Evolutionary conservation across 2,329 filamentous ascomycete species (phyloP), one percentile per base, ranked within the genome.

Genomic region (Septoria petroselini): DNA sequence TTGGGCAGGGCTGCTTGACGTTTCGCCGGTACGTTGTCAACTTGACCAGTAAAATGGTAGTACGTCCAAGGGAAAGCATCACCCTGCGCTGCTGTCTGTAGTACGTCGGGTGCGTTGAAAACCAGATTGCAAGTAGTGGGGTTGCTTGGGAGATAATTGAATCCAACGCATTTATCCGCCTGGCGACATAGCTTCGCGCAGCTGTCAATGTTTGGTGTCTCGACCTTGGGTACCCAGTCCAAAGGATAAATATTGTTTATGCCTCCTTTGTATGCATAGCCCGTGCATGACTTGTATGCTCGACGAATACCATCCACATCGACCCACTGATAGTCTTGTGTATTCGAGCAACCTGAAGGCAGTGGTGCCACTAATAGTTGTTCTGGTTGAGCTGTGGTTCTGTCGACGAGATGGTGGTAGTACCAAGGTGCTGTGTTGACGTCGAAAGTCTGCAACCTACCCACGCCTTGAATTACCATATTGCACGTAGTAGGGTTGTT

Each of bases 1-100:
- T 45, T 45, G 21, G 42, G 12, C 42, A 37, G 11, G 18, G 42
- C 25, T 30, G 42, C 42, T 37, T 45, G 42, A 35, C 42, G 42
- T 37, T 45, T 44, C 14, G 18, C 14, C 2, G 11, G 5, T 25
- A 30, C 19, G 6, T 21, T 21, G 25, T 7, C n/a, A 5, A 30
- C 31, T 3, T 44, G 17, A 6, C 41, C 30, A 35, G 41, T 44
- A n/a, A 37, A 44, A 17, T 44, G 41, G 14, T 44, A 44, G 8
- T 44, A 44, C 7, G 21, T 12, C 39, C 39, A 41, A 5, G 21
- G 21, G 21, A 17, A 29, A 15, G n/a, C 18, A n/a, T n/a, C 7
- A 12, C 19, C 37, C 9, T 23, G 19, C n/a, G n/a, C n/a, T 11
- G 17, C 37, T 11, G 37, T 40, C 37, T 41, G 39, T 4, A 41